These are phyloP conservation scores for Phaffia tasmanica DNA, from an alignment of 768 basidiomycete species.

Conservation along the genomic window DNA sequence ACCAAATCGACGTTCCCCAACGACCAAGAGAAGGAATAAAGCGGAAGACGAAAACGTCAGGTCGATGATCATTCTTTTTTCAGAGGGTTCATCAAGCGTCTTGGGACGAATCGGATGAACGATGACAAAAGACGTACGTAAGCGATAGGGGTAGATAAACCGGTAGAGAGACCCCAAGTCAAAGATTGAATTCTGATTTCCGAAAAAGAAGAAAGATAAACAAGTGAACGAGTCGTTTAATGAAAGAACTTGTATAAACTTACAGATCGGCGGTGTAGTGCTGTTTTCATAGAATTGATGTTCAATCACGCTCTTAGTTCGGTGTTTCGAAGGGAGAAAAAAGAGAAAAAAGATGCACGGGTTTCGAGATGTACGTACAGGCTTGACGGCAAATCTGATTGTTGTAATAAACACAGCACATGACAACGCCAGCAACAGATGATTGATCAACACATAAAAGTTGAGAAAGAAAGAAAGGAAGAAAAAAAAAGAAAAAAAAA, in stretches of 20 bases:
- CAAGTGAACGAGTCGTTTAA: not conserved
- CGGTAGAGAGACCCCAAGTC: conserved; percentile 71
- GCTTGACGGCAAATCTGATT: conserved; percentile 46
- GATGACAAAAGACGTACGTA: not conserved
- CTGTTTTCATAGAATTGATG: conserved; percentile 36
- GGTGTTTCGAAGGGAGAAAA: no score
- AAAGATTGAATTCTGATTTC: conserved; percentile 60
- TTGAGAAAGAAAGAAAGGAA: not conserved
- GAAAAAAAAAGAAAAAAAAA: not conserved
- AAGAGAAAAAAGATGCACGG: not conserved
- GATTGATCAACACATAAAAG: no score
- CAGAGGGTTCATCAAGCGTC: no score
- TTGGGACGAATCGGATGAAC: no score
- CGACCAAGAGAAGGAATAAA: no score
- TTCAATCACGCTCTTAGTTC: no score
- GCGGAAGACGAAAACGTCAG: no score
- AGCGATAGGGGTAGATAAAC: conserved; percentile 40
- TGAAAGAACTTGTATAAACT: not conserved
- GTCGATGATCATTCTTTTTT: no score
- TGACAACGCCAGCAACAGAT: no score
- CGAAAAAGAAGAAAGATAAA: not conserved
- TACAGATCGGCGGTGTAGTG: conserved; percentile 76
- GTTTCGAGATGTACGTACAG: conserved; percentile 45
- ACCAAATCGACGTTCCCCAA: no score
- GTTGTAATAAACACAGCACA: not conserved